These are phyloP conservation scores for Nicotiana benthamiana DNA, from an alignment of 257 asterid genomes.

Conservation along the genomic window DNA sequence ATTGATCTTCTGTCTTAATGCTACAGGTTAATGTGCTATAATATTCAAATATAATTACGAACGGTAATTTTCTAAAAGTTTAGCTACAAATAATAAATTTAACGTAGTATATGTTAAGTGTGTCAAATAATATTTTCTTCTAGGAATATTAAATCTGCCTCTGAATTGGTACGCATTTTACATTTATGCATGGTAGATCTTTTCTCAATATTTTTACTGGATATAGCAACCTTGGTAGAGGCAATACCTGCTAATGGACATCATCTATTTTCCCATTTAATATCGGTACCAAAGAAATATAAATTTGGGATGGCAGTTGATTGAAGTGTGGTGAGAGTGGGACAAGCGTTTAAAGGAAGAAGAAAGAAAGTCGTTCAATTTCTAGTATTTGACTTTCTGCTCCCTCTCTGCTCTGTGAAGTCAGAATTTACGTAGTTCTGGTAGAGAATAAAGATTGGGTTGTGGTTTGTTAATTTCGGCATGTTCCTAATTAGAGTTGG, in stretches of 20 bases:
- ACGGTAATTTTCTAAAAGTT: too few species aligned
- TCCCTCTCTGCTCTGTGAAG: neutral
- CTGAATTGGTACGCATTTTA: too few species aligned
- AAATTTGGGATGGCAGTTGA: neutral
- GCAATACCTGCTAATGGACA: neutral
- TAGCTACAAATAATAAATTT: too few species aligned
- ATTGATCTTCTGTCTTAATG: too few species aligned
- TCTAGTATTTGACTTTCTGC: neutral
- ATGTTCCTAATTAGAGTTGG: too few species aligned
- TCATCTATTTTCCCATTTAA: neutral
- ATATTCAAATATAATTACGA: too few species aligned
- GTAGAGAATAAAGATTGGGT: neutral
- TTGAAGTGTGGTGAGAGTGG: neutral
- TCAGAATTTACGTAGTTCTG: neutral
- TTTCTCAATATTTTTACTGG: neutral
- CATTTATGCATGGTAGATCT: neutral
- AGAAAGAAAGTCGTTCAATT: neutral
- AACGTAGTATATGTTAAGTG: too few species aligned
- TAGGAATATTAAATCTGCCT: too few species aligned
- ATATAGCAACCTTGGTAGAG: neutral
- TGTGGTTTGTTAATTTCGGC: neutral
- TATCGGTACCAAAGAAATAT: neutral
- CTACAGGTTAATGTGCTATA: too few species aligned
- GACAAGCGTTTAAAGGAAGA: neutral
- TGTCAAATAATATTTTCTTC: too few species aligned